Evolutionary conservation across 2,329 filamentous ascomycete genomes (phyloP), one percentile per base, ranked within the genome.

Genomic region (Cyphellophora attinorum): DNA sequence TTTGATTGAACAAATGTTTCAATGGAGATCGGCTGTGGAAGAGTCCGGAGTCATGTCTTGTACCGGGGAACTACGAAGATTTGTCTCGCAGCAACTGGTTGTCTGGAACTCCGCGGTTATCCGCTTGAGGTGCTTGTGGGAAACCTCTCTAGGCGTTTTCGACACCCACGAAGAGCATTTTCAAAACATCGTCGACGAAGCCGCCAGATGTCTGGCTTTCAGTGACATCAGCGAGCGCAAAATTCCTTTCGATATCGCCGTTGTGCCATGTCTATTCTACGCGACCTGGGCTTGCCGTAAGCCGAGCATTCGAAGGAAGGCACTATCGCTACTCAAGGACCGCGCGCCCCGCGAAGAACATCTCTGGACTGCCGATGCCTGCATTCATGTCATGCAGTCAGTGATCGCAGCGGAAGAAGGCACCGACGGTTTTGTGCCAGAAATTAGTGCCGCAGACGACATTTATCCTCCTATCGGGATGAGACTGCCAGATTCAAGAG

Each of bases 201-300:
- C 21, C 21, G 21, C 8, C 21, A 8, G 21, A 8, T 8, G 8
- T n/a, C 8, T 25, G 21, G 21, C 21, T n/a, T 25, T 25, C 21
- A 8, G 21, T n/a, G n/a, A 8, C 21, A n/a, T n/a, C 21, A 8
- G 21, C 8, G 21, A 25, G 8, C 8, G 21, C 21, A n/a, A 8
- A 8, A 8, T 25, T n/a, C 8, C 41, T 15, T 29, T 25, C 8
- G 57, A 59, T 23, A 46, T 52, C 11, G 56, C 55, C 11, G 55
- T 37, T 19, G 44, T 53, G 37, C 46, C 51, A 1, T 52, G 55
- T 3, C 30, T 59, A 6, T 58, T 55, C 28, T 58, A 53, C 32
- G 47, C 50, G 0, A 48, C 52, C 6, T 31, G 52, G 1, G 55
- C 56, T 30, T 58, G 56, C 34, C 55, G 56, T 2, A 34, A 49